Conservation (phyloP, 129 eudicot genomes). For the Flaveria brownii region DNA sequence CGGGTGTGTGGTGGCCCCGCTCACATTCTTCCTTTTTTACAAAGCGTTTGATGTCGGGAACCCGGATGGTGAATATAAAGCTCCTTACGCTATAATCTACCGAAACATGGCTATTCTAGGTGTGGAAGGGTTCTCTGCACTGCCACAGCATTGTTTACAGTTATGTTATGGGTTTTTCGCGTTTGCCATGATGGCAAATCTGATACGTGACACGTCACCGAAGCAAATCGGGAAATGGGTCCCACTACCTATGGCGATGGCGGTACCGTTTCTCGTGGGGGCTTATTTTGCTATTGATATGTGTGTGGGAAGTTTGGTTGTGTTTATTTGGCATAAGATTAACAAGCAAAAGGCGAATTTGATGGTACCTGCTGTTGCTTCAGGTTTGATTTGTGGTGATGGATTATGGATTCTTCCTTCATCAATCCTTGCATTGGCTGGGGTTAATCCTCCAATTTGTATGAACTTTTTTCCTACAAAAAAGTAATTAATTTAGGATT, state of each 20-base stretch:
- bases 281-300: constrained; percentile 88
- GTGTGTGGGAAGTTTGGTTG: constrained; percentile 82
- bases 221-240: constrained; percentile 52
- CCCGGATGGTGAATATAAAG: constrained; percentile 73
- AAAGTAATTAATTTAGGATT: constrained; percentile 20
- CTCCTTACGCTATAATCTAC: constrained; percentile 85
- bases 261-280: constrained; percentile 90
- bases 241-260: constrained; percentile 98
- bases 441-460: constrained; percentile 75
- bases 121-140: constrained; percentile 79
- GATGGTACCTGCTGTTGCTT: constrained; percentile 91
- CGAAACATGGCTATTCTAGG: constrained; percentile 95
- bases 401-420: constrained; percentile 90
- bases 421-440: constrained; percentile 66
- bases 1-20: constrained; percentile 85
- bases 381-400: constrained; percentile 89
- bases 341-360: constrained; percentile 56
- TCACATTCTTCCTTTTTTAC: constrained; percentile 77
- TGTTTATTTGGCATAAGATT: constrained; percentile 66
- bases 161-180: constrained; percentile 78
- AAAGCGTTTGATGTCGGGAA: constrained; percentile 79
- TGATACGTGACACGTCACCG: constrained; percentile 51
- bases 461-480: constrained; percentile 59
- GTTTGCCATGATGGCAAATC: constrained; percentile 65
- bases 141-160: constrained; percentile 82